Evolutionary conservation across 2,329 filamentous ascomycete species (phyloP).

Genomic region (Lomentospora prolificans): DNA sequence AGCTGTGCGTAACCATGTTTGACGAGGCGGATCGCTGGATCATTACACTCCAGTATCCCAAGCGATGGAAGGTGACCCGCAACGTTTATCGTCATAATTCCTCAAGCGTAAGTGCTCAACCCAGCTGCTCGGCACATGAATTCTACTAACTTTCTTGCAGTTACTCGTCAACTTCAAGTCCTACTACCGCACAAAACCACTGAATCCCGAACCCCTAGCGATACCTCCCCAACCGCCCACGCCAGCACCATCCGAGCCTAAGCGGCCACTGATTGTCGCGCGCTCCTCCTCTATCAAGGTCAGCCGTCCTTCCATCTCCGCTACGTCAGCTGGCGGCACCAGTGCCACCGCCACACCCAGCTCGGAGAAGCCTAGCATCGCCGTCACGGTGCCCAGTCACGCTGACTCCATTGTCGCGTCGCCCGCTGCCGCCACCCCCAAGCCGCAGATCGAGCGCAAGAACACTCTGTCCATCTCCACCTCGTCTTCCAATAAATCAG

Average conservation of each 20-base stretch:
- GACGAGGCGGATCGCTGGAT: constrained; percentile 33
- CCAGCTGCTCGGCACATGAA: too few species aligned
- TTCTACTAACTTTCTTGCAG: constrained; percentile 12
- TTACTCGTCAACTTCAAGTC: constrained; percentile 28
- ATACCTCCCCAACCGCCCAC: constrained; percentile 1
- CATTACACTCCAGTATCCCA: constrained; percentile 29
- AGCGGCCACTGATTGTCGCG: constrained; percentile 12
- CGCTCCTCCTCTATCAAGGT: constrained; percentile 11
- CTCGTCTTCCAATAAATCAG: background rate
- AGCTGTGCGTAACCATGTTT: constrained; percentile 37
- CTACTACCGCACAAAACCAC: constrained; percentile 25
- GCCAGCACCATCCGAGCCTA: background rate
- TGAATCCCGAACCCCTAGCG: constrained; percentile 5
- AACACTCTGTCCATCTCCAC: constrained; percentile 8
- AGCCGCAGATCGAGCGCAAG: constrained; percentile 9
- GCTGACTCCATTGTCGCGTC: constrained; percentile 5
- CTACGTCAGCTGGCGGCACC: background rate
- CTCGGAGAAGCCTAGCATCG: background rate
- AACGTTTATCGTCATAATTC: constrained; percentile 12
- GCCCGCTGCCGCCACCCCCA: background rate
- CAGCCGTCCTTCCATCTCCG: constrained; percentile 5
- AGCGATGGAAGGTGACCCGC: constrained; percentile 30
- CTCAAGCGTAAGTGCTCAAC: background rate
- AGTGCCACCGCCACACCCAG: background rate
- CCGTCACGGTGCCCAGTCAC: constrained; percentile 4